phyloP scores from a whole-genome alignment of 2,329 filamentous ascomycete species.

The Daldinia eschscholtzii region DNA sequence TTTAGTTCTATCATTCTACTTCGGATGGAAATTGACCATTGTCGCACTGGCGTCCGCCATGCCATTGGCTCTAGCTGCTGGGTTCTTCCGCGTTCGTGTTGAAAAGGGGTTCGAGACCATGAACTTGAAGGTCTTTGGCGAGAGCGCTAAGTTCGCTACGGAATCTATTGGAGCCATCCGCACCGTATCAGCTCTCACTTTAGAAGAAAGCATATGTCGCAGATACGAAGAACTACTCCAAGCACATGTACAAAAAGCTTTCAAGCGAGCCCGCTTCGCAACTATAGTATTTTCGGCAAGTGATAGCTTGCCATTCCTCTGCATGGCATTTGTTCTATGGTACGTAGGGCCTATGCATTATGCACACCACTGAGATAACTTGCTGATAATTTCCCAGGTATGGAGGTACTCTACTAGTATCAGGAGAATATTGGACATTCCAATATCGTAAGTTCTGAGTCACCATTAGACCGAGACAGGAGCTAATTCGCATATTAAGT shows the following conservation, averaged over 20 bases:
- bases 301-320: slow-evolving; percentile 63
- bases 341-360: slow-evolving; percentile 13
- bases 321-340: slow-evolving; percentile 54
- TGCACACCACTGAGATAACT: background rate
- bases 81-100: slow-evolving; percentile 55
- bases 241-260: slow-evolving; percentile 70
- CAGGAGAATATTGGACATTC: slow-evolving; percentile 62
- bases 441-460: slow-evolving; percentile 57
- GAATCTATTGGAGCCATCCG: slow-evolving; percentile 81
- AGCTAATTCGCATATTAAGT: slow-evolving; percentile 50
- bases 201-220: slow-evolving; percentile 73
- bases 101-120: slow-evolving; percentile 55
- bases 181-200: slow-evolving; percentile 76
- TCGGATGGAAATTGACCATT: slow-evolving; percentile 81
- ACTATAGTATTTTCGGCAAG: slow-evolving; percentile 79
- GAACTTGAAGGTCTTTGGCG: slow-evolving; percentile 75
- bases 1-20: slow-evolving; percentile 75
- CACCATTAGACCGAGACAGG: background rate
- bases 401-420: slow-evolving; percentile 70
- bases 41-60: slow-evolving; percentile 73
- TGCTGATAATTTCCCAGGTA: slow-evolving; percentile 72
- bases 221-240: slow-evolving; percentile 71
- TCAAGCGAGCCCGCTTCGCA: slow-evolving; percentile 70
- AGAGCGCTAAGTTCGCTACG: slow-evolving; percentile 79
- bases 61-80: slow-evolving; percentile 62